A percentile compares a stretch with the other conserved stretches of the same genome.
Conservation (phyloP, 768 basidiomycete species). For the Hygrophoropsis aurantiaca region DNA sequence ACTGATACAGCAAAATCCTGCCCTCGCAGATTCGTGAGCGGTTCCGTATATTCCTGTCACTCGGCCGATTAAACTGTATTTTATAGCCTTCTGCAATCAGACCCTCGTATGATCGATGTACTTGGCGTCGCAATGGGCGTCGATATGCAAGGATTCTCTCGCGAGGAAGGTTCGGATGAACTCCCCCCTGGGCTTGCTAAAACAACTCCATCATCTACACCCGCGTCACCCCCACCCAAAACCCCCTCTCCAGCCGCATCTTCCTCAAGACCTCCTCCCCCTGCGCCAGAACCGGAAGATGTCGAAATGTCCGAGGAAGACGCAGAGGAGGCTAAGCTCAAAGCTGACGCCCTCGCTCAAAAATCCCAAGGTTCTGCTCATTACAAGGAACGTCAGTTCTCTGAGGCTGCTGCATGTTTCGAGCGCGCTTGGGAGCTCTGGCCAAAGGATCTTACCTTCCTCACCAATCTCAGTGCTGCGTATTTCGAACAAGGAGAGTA, state of each 20-base stretch:
- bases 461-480: constrained; percentile 88
- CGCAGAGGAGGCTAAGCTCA: constrained; percentile 67
- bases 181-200: constrained; percentile 58
- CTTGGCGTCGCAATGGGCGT: constrained; percentile 92
- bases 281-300: constrained; percentile 41
- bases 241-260: constrained; percentile 41
- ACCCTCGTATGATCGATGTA: constrained; percentile 93
- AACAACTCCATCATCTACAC: constrained; percentile 19
- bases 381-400: constrained; percentile 87
- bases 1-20: constrained; percentile 67
- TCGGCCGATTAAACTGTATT: constrained; percentile 6
- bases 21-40: constrained; percentile 56
- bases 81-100: constrained; percentile 54
- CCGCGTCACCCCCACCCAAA: constrained; percentile 27
- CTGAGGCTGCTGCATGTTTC: constrained; percentile 73
- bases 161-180: constrained; percentile 83
- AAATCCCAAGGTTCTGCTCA: constrained; percentile 78
- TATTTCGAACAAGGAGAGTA: constrained; percentile 94
- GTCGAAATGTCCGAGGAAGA: constrained; percentile 68
- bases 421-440: constrained; percentile 88
- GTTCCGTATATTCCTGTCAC: neutral
- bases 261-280: constrained; percentile 44
- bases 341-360: constrained; percentile 74
- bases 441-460: constrained; percentile 91
- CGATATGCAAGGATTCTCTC: constrained; percentile 83